Conservation (phyloP, 2,329 filamentous ascomycete species). For the Stylonectria norvegica region DNA sequence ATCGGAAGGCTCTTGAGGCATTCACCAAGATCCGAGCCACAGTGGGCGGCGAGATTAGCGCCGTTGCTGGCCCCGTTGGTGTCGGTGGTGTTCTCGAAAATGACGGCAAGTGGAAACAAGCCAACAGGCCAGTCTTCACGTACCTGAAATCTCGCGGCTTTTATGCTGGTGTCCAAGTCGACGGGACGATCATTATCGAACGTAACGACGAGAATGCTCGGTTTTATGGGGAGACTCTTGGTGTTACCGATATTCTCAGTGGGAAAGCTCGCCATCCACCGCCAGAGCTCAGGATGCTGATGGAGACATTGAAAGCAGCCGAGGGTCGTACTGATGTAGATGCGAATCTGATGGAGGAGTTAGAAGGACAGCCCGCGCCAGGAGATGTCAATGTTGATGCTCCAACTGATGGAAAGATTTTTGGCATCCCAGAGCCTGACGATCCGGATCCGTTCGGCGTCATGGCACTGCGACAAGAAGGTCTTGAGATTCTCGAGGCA, state of each 20-base stretch:
- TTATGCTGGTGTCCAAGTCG: slow-evolving; percentile 80
- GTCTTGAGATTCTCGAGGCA: slow-evolving; percentile 36
- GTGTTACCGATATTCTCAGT: slow-evolving; percentile 43
- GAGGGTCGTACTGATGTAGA: slow-evolving; percentile 35
- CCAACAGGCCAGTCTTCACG: slow-evolving; percentile 48
- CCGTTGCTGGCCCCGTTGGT: slow-evolving; percentile 65
- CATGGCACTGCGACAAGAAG: slow-evolving; percentile 34
- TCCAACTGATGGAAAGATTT: slow-evolving; percentile 24
- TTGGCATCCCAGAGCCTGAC: slow-evolving; percentile 36
- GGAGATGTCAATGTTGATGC: slow-evolving; percentile 34
- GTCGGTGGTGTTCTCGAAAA: slow-evolving; percentile 71
- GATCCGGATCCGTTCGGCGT: slow-evolving; percentile 40
- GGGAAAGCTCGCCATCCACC: slow-evolving; percentile 37
- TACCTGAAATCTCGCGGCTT: slow-evolving; percentile 87
- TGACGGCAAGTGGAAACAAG: slow-evolving; percentile 44
- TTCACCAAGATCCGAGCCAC: slow-evolving; percentile 73
- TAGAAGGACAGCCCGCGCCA: slow-evolving; percentile 34
- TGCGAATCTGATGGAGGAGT: slow-evolving; percentile 29
- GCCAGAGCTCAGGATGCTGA: slow-evolving; percentile 27
- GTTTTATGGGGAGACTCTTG: slow-evolving; percentile 66
- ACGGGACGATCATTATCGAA: slow-evolving; percentile 82
- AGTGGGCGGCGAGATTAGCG: slow-evolving; percentile 73
- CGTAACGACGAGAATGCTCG: slow-evolving; percentile 78
- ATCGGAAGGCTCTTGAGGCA: slow-evolving; percentile 66
- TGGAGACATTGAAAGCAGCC: slow-evolving; percentile 34